Conservation (phyloP, 345 rosid species). For the Eutrema yunnanense region DNA sequence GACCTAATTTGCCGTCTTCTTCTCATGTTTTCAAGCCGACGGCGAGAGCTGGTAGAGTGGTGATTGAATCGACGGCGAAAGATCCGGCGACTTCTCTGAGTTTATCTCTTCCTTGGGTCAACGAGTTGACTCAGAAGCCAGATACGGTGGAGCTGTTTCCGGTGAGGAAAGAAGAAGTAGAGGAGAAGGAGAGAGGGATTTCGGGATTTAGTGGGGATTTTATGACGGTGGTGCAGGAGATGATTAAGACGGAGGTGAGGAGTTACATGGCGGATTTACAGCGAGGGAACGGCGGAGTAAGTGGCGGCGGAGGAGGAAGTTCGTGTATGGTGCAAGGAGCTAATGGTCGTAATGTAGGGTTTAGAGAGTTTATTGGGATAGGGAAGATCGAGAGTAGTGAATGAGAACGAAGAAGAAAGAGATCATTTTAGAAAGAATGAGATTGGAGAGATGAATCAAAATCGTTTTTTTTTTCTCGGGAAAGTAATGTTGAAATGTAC, state of each 20-base stretch:
- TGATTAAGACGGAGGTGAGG: constrained; percentile 82
- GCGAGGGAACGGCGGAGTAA: constrained; percentile 25
- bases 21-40: constrained; percentile 32
- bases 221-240: constrained; percentile 77
- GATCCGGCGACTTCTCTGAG: constrained; percentile 59
- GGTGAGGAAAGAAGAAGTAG: constrained; percentile 21
- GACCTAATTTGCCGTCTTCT: constrained; percentile 23
- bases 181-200: constrained; percentile 16
- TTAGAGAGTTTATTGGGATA: constrained; percentile 53
- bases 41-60: constrained; percentile 38
- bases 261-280: constrained; percentile 59
- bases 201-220: constrained; percentile 57
- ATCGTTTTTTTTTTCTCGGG: constrained; percentile 19
- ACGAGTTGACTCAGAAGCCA: constrained; percentile 19
- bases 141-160: constrained; percentile 14
- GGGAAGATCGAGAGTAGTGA: constrained; percentile 56
- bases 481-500: constrained; percentile 11
- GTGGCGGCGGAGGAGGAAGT: constrained; percentile 22
- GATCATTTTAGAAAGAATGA: not conserved
- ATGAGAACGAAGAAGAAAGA: not conserved
- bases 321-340: constrained; percentile 46
- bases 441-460: not conserved
- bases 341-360: constrained; percentile 40
- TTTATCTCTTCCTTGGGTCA: constrained; percentile 52
- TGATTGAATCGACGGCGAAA: constrained; percentile 31